These are phyloP conservation scores for Cucurbita argyrosperma DNA, from an alignment of 306 rosid species.

Conservation along the genomic window DNA sequence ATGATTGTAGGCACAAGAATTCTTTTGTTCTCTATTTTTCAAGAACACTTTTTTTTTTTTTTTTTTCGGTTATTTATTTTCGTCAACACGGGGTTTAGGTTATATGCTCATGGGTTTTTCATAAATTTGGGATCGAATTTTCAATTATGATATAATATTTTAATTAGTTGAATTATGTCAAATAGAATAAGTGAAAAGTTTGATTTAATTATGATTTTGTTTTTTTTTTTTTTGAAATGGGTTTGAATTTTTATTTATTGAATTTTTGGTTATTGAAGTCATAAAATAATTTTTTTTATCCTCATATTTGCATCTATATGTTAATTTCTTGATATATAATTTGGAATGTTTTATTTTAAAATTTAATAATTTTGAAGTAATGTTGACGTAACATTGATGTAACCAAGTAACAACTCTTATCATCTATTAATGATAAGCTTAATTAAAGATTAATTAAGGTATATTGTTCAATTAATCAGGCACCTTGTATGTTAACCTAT, in stretches of 20 bases:
- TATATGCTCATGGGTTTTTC: background rate
- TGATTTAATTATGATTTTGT: too few relatives aligned
- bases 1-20: background rate
- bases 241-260: too few relatives aligned
- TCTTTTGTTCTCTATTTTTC: background rate
- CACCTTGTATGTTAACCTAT: background rate
- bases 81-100: background rate
- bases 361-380: too few relatives aligned
- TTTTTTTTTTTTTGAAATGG: too few relatives aligned
- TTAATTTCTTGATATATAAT: background rate
- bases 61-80: background rate
- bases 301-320: background rate
- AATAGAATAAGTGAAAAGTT: too few relatives aligned
- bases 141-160: too few relatives aligned
- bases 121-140: background rate
- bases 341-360: background rate
- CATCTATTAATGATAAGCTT: background rate
- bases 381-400: background rate
- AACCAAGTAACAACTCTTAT: background rate
- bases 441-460: background rate
- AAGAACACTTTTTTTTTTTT: background rate
- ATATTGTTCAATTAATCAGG: background rate
- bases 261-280: too few relatives aligned
- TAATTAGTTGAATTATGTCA: too few relatives aligned
- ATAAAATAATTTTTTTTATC: background rate